Percentiles rank a stretch among this genome's conserved stretches.
Evolutionary conservation across 768 basidiomycete species (phyloP).

Genomic region (Phallus indusiatus): DNA sequence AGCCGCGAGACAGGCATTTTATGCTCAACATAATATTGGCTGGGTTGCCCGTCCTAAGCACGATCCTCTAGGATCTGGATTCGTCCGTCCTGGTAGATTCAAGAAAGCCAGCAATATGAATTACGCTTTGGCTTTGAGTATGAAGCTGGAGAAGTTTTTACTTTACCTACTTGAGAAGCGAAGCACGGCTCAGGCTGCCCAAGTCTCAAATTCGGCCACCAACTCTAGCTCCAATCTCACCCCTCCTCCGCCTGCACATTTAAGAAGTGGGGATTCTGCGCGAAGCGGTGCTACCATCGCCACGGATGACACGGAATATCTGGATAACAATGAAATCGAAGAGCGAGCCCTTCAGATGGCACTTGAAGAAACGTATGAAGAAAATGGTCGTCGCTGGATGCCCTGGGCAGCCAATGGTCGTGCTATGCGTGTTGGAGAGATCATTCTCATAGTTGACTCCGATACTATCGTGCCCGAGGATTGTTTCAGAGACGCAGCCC

Average conservation of each 20-base stretch:
- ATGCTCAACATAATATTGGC: slow-evolving; percentile 59
- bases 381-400: slow-evolving; percentile 47
- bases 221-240: background rate
- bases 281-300: slow-evolving; percentile 20
- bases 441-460: slow-evolving; percentile 77
- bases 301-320: slow-evolving; percentile 23
- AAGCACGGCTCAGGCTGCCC: slow-evolving; percentile 18
- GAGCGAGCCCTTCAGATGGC: slow-evolving; percentile 66
- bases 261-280: background rate
- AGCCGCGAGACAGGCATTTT: slow-evolving; percentile 60
- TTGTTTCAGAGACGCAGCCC: slow-evolving; percentile 83
- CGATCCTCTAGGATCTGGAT: slow-evolving; percentile 44
- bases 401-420: slow-evolving; percentile 74
- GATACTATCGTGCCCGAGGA: slow-evolving; percentile 79
- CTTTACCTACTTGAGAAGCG: slow-evolving; percentile 30
- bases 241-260: background rate
- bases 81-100: slow-evolving; percentile 78
- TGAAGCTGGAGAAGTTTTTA: slow-evolving; percentile 46
- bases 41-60: slow-evolving; percentile 70
- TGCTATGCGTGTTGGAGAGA: slow-evolving; percentile 64
- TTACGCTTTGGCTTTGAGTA: slow-evolving; percentile 60
- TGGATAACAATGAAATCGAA: slow-evolving; percentile 44
- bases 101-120: slow-evolving; percentile 96
- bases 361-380: slow-evolving; percentile 60
- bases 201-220: background rate